Evolutionary conservation across 106 monocot species (phyloP).

Genomic region (Gastrodia elata): DNA sequence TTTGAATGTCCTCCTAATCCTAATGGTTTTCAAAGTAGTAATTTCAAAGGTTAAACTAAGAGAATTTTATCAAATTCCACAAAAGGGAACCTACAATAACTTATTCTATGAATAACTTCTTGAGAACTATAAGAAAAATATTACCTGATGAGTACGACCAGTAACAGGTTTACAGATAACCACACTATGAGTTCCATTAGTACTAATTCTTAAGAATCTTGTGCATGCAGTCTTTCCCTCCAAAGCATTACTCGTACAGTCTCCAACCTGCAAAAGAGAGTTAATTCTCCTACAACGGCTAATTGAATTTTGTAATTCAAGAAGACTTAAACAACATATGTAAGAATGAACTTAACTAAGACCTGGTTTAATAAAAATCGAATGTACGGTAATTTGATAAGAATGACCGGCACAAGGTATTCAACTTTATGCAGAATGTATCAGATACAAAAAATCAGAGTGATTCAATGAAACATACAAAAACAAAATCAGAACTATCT

Average conservation of each 20-base stretch:
- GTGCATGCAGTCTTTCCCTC: slow-evolving; percentile 82
- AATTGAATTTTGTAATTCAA: not conserved
- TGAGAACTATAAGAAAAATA: not conserved
- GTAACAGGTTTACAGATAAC: slow-evolving; percentile 82
- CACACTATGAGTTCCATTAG: slow-evolving; percentile 66
- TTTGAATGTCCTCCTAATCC: not conserved
- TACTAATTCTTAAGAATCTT: slow-evolving; percentile 67
- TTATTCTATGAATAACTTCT: not conserved
- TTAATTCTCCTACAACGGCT: not conserved
- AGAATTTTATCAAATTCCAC: slow-evolving; percentile 1
- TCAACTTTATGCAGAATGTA: not conserved
- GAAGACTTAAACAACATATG: not conserved
- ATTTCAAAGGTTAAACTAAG: not conserved
- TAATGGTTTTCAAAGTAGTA: not conserved
- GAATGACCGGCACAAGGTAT: not conserved
- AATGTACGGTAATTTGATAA: not conserved
- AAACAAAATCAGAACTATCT: no score
- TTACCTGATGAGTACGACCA: slow-evolving; percentile 93
- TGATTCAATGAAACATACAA: not conserved
- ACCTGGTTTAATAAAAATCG: not conserved
- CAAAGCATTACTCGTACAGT: not conserved
- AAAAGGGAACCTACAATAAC: not conserved
- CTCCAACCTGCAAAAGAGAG: slow-evolving; percentile 4
- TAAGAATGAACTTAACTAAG: not conserved
- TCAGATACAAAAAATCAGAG: no score